Conservation (phyloP, 768 basidiomycete genomes). For the Suillus placidus region DNA sequence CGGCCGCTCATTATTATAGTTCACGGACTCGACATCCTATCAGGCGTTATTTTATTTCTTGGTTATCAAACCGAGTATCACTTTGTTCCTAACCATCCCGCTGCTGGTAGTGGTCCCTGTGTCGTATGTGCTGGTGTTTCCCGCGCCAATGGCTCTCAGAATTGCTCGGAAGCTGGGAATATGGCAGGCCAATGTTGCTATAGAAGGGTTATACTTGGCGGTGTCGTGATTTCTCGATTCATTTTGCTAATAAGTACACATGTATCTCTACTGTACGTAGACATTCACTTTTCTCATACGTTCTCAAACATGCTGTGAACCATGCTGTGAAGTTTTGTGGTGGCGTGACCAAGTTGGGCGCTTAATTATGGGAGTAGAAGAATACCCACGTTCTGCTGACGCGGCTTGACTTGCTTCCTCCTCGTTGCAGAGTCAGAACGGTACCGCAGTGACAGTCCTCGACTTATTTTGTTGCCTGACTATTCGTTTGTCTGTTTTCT, state of each 20-base stretch:
- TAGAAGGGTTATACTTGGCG: constrained; percentile 63
- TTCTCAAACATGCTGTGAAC: neutral
- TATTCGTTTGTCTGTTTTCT: neutral
- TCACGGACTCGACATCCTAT: constrained; percentile 80
- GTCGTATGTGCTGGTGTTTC: constrained; percentile 58
- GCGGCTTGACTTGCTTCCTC: constrained; percentile 41
- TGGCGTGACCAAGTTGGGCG: constrained; percentile 33
- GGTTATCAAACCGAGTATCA: constrained; percentile 83
- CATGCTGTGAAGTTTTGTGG: constrained; percentile 20
- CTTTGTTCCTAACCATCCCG: constrained; percentile 60
- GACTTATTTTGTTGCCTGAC: neutral
- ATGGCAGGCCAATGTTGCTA: constrained; percentile 84
- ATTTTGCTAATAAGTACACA: neutral
- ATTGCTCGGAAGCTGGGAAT: constrained; percentile 66
- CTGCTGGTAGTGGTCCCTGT: constrained; percentile 61
- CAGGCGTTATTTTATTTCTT: constrained; percentile 89
- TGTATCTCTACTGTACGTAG: neutral
- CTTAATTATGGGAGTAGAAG: constrained; percentile 22
- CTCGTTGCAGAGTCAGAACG: constrained; percentile 13
- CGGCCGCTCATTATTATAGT: constrained; percentile 43
- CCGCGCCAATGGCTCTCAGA: constrained; percentile 69
- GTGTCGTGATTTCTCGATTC: constrained; percentile 30
- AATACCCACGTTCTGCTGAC: constrained; percentile 34
- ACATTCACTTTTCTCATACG: neutral
- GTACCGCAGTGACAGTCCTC: constrained; percentile 1